These are phyloP conservation scores for Aspergillus pseudoviridinutans DNA, from an alignment of 2,329 filamentous ascomycete species.

Conservation along the genomic window DNA sequence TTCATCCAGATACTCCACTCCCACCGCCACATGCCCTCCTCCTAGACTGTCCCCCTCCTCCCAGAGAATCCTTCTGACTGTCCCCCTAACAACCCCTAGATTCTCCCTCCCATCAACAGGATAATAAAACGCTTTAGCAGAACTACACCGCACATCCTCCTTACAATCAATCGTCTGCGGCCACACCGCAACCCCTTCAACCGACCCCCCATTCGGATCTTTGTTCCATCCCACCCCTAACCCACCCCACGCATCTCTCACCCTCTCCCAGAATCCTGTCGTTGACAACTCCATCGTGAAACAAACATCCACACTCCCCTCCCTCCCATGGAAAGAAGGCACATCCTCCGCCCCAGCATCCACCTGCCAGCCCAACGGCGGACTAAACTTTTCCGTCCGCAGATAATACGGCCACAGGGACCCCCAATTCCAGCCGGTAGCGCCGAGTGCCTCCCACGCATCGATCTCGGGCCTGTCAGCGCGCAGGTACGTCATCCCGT, in stretches of 20 bases:
- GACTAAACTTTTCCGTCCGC: neutral
- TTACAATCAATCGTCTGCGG: neutral
- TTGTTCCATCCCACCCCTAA: neutral
- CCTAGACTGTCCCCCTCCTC: neutral
- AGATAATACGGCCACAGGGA: constrained; percentile 1
- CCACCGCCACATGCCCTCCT: constrained; percentile 18
- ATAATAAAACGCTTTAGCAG: neutral
- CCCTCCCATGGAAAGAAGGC: neutral
- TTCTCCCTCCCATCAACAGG: constrained; percentile 9
- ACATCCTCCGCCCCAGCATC: neutral
- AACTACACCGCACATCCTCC: neutral
- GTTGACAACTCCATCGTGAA: neutral
- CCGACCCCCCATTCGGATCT: neutral
- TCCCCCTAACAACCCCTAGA: constrained; percentile 35
- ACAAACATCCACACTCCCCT: neutral
- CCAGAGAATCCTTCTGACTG: constrained; percentile 26
- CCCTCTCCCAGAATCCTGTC: neutral
- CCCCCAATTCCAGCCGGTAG: constrained; percentile 24
- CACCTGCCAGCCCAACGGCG: neutral
- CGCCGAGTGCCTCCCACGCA: constrained; percentile 30
- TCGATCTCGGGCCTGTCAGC: constrained; percentile 28
- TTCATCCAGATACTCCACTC: constrained; percentile 26
- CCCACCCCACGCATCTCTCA: neutral
- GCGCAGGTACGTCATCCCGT: constrained; percentile 43
- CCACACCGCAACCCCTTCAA: neutral